A percentile compares a stretch with the other conserved stretches of the same genome.
phyloP scores from a whole-genome alignment of 371 early-diverging fungal genomes.

The Lichtheimia corymbifera region DNA sequence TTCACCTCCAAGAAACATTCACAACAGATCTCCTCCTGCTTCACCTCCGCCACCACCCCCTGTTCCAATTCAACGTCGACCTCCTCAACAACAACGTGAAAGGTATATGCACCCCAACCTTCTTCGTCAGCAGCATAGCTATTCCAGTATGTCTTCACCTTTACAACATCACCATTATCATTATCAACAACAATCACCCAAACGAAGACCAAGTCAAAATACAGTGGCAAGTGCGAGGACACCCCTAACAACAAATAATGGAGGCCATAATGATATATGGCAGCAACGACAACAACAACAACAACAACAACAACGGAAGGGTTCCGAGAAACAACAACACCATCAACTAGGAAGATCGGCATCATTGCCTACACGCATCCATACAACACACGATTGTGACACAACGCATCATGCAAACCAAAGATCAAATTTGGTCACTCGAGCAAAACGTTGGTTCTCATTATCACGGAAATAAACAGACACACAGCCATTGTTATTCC shows the following conservation, averaged over 20 bases:
- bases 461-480: neutral
- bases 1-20: neutral
- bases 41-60: neutral
- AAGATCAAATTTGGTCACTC: conserved; percentile 4
- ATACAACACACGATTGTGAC: neutral
- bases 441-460: conserved; percentile 12
- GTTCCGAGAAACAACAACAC: too few species aligned
- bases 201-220: too few species aligned
- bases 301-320: too few species aligned
- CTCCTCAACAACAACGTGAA: neutral
- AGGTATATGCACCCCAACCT: neutral
- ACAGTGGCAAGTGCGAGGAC: too few species aligned
- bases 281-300: too few species aligned
- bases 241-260: too few species aligned
- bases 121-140: neutral
- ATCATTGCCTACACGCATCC: neutral
- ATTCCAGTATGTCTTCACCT: neutral
- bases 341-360: too few species aligned
- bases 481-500: neutral
- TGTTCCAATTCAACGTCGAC: neutral
- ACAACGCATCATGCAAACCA: neutral
- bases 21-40: neutral
- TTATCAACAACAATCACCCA: too few species aligned
- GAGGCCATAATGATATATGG: too few species aligned
- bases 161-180: too few species aligned